These are phyloP conservation scores for Graphiopsis chlorocephala DNA, from an alignment of 2,329 filamentous ascomycete species.

Conservation along the genomic window DNA sequence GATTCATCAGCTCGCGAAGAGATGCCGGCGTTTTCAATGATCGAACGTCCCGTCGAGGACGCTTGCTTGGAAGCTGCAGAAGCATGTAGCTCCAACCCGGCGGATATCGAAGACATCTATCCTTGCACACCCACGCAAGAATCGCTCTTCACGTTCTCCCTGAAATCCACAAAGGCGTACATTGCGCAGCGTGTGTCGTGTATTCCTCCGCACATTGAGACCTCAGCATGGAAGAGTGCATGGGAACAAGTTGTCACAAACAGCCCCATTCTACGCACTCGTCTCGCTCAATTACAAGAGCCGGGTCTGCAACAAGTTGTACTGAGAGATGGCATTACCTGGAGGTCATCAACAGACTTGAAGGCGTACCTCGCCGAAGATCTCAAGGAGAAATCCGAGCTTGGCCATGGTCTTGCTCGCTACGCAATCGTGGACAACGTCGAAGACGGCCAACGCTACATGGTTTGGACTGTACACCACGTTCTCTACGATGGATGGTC, in stretches of 20 bases:
- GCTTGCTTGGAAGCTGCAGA: neutral
- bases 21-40: constrained; percentile 1
- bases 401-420: constrained; percentile 10
- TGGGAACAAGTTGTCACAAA: constrained; percentile 36
- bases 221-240: constrained; percentile 35
- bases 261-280: constrained; percentile 41
- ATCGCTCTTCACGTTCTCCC: constrained; percentile 36
- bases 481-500: constrained; percentile 42
- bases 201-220: constrained; percentile 27
- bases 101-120: constrained; percentile 39
- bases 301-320: constrained; percentile 42
- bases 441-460: constrained; percentile 18
- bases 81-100: constrained; percentile 4
- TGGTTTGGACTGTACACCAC: constrained; percentile 40
- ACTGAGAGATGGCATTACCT: neutral
- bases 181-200: constrained; percentile 11
- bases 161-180: constrained; percentile 6
- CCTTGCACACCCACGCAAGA: constrained; percentile 44
- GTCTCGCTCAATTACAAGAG: constrained; percentile 37
- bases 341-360: neutral
- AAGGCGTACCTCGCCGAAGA: constrained; percentile 1
- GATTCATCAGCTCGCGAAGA: constrained; percentile 11
- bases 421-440: constrained; percentile 5
- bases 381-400: constrained; percentile 7
- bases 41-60: constrained; percentile 9